Evolutionary conservation across 176 grass and related monocot genomes (phyloP).

Genomic region (Themeda triandra): DNA sequence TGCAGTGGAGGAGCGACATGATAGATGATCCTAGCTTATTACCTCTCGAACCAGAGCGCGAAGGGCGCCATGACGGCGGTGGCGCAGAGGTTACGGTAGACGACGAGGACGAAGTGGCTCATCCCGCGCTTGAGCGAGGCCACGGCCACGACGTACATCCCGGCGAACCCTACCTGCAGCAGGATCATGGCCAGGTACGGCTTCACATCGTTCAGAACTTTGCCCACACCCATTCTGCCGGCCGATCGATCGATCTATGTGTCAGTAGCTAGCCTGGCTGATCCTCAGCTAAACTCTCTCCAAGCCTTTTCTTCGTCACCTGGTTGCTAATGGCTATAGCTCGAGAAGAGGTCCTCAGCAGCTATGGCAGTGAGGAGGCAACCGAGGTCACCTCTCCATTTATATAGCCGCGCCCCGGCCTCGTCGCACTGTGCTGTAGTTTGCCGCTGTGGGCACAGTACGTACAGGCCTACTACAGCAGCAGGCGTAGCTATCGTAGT

Average conservation of each 20-base stretch:
- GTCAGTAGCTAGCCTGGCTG: too few species aligned
- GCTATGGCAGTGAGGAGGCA: conserved; percentile 37
- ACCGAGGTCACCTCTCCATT: conserved; percentile 31
- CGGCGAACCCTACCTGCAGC: conserved; percentile 81
- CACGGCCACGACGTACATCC: conserved; percentile 81
- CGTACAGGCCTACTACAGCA: not conserved
- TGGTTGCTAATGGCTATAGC: too few species aligned
- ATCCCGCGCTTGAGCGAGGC: conserved; percentile 75
- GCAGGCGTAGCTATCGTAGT: not conserved
- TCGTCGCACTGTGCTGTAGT: not conserved
- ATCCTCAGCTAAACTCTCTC: not conserved
- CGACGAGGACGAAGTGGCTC: conserved; percentile 90
- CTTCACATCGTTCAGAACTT: conserved; percentile 50
- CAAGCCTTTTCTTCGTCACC: too few species aligned
- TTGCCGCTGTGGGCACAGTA: not conserved
- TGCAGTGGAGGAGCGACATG: too few species aligned
- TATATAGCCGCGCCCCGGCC: conserved; percentile 46
- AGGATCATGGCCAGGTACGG: conserved; percentile 88
- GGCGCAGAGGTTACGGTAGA: conserved; percentile 72
- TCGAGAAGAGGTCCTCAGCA: too few species aligned
- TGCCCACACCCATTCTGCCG: too few species aligned
- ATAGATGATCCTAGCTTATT: too few species aligned
- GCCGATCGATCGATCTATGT: too few species aligned
- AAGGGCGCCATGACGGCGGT: conserved; percentile 69
- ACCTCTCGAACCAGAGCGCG: conserved; percentile 81